Conservation (phyloP, 2,329 filamentous ascomycete genomes). For the Aspergillus sergii region DNA sequence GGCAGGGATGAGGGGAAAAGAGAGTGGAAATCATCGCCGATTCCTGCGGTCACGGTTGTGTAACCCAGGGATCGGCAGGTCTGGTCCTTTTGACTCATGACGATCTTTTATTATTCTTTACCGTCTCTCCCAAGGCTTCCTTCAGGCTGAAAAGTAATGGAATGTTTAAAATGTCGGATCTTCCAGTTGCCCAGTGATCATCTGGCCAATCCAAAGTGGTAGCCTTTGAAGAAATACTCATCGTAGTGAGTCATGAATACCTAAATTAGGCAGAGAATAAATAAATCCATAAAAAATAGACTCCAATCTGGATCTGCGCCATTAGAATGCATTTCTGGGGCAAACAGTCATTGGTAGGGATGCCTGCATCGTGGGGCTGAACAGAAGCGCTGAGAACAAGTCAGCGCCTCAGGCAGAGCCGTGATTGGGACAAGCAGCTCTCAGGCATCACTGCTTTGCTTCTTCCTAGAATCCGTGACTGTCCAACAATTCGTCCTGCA, state of each 20-base stretch:
- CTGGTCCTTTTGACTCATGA: conserved; percentile 3
- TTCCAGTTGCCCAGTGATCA: neutral
- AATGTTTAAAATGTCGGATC: neutral
- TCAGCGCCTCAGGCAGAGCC: neutral
- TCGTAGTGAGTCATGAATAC: neutral
- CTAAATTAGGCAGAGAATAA: neutral
- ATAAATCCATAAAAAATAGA: neutral
- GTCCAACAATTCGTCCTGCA: neutral
- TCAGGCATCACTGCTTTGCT: conserved; percentile 2
- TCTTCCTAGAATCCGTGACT: neutral
- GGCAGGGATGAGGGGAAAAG: neutral
- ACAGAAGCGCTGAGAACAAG: neutral
- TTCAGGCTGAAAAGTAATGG: neutral
- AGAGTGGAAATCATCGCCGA: neutral
- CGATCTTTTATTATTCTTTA: neutral
- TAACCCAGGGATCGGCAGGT: conserved; percentile 7
- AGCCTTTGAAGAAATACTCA: neutral
- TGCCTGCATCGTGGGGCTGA: conserved; percentile 2
- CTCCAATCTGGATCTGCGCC: neutral
- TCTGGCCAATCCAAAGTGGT: neutral
- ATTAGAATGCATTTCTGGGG: neutral
- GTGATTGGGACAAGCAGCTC: conserved; percentile 2
- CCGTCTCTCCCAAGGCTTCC: neutral
- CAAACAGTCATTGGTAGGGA: neutral
- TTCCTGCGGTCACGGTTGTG: neutral